Conservation (phyloP, 345 rosid species). For the Eucalyptus rudis region DNA sequence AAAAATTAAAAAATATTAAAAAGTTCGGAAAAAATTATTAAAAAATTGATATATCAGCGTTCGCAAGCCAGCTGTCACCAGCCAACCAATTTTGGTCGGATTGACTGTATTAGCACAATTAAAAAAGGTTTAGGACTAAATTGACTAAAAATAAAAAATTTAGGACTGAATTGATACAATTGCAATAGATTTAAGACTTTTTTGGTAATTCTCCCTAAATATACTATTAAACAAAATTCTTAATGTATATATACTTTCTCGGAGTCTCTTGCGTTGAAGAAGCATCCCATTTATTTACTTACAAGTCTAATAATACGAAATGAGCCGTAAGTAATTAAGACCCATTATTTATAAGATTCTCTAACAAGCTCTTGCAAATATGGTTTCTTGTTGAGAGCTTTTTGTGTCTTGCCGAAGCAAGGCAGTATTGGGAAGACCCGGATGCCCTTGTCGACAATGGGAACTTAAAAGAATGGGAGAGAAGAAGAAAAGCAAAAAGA, state of each 20-base stretch:
- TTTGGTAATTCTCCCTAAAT: neutral
- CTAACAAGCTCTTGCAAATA: neutral
- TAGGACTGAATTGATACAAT: too few species aligned
- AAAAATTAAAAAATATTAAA: too few species aligned
- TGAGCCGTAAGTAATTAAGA: neutral
- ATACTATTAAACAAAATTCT: neutral
- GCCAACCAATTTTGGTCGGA: too few species aligned
- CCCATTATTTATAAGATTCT: neutral
- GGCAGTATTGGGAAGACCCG: neutral
- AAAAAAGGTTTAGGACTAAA: too few species aligned
- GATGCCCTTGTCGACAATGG: neutral
- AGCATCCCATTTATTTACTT: neutral
- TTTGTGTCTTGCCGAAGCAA: neutral
- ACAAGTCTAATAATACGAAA: too few species aligned
- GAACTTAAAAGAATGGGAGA: neutral
- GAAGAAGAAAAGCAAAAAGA: too few species aligned
- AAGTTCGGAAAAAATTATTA: too few species aligned
- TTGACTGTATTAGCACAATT: too few species aligned
- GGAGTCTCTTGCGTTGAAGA: neutral
- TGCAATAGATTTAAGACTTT: too few species aligned
- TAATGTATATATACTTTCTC: neutral
- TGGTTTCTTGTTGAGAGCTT: neutral
- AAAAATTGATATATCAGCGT: too few species aligned
- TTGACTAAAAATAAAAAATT: too few species aligned
- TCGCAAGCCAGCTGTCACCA: fast-evolving